These are phyloP conservation scores for Malassezia slooffiae DNA, from an alignment of 1,284 basidiomycete species.

Conservation along the genomic window DNA sequence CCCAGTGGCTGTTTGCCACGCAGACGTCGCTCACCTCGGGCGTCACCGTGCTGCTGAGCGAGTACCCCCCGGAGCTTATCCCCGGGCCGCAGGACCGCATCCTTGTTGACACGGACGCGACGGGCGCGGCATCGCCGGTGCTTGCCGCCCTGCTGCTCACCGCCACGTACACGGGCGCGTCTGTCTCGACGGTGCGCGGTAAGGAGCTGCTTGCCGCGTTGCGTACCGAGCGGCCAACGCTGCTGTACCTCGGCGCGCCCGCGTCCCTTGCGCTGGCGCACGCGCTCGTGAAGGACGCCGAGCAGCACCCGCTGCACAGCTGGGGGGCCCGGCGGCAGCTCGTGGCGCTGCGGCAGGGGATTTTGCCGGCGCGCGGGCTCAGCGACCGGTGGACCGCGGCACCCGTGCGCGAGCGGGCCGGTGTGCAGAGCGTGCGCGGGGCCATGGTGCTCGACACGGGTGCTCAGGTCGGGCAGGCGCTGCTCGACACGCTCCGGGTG, in stretches of 20 bases:
- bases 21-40: slow-evolving; percentile 12
- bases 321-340: slow-evolving; percentile 27
- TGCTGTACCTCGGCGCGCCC: slow-evolving; percentile 27
- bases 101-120: slow-evolving; percentile 19
- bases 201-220: background rate
- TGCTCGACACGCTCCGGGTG: slow-evolving; percentile 35
- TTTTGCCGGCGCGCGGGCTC: slow-evolving; percentile 16
- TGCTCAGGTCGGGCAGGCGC: slow-evolving; percentile 21
- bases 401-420: slow-evolving; percentile 15
- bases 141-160: slow-evolving; percentile 27
- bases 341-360: slow-evolving; percentile 29
- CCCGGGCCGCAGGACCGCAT: slow-evolving; percentile 24
- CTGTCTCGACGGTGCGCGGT: slow-evolving; percentile 19
- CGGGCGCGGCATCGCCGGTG: slow-evolving; percentile 15
- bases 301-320: slow-evolving; percentile 11
- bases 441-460: slow-evolving; percentile 20
- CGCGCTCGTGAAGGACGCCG: slow-evolving; percentile 24
- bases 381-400: slow-evolving; percentile 23
- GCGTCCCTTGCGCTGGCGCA: no score
- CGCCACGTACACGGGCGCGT: slow-evolving; percentile 36
- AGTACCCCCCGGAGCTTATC: slow-evolving; percentile 21
- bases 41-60: slow-evolving; percentile 29
- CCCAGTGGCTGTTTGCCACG: slow-evolving; percentile 6
- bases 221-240: slow-evolving; percentile 15
- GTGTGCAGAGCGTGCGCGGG: slow-evolving; percentile 17